Evolutionary conservation across 768 basidiomycete genomes (phyloP).

Genomic region (Candolleomyces efflorescens): DNA sequence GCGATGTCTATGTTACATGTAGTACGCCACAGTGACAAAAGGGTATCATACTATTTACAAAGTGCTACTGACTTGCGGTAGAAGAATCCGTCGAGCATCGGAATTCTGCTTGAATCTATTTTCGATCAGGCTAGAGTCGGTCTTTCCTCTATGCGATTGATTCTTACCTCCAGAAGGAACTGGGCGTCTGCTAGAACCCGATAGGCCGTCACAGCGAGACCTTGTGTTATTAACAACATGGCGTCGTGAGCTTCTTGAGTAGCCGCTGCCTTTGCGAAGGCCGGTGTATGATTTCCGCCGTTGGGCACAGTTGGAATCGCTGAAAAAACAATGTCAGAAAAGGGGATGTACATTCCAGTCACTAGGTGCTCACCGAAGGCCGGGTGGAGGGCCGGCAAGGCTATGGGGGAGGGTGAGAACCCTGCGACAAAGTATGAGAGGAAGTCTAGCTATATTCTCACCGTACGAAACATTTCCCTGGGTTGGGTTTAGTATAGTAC

Average conservation of each 20-base stretch:
- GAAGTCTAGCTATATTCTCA: slow-evolving; percentile 16
- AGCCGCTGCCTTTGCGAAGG: slow-evolving; percentile 57
- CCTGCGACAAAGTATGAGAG: slow-evolving; percentile 3
- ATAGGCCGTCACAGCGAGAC: slow-evolving; percentile 58
- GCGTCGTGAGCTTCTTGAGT: slow-evolving; percentile 59
- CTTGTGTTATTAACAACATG: slow-evolving; percentile 54
- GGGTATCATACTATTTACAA: too few relatives aligned
- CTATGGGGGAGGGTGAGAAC: slow-evolving; percentile 28
- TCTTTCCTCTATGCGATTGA: neutral
- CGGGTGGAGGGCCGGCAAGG: slow-evolving; percentile 61
- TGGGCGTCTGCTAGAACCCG: slow-evolving; percentile 51
- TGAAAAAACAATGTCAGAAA: slow-evolving; percentile 17
- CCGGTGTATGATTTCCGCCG: slow-evolving; percentile 75
- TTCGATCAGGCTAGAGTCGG: neutral
- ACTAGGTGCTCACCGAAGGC: slow-evolving; percentile 43
- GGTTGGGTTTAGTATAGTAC: neutral
- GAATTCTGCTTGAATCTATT: neutral
- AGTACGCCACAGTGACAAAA: too few relatives aligned
- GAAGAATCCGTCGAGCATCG: too few relatives aligned
- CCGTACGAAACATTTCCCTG: slow-evolving; percentile 77
- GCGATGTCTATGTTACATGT: too few relatives aligned
- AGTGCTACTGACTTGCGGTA: too few relatives aligned
- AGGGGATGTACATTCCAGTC: slow-evolving; percentile 15
- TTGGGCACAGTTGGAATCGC: slow-evolving; percentile 68
- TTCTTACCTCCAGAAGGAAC: slow-evolving; percentile 52